phyloP scores from a whole-genome alignment of 2,329 filamentous ascomycete genomes.

The Diaporthe humulicola region DNA sequence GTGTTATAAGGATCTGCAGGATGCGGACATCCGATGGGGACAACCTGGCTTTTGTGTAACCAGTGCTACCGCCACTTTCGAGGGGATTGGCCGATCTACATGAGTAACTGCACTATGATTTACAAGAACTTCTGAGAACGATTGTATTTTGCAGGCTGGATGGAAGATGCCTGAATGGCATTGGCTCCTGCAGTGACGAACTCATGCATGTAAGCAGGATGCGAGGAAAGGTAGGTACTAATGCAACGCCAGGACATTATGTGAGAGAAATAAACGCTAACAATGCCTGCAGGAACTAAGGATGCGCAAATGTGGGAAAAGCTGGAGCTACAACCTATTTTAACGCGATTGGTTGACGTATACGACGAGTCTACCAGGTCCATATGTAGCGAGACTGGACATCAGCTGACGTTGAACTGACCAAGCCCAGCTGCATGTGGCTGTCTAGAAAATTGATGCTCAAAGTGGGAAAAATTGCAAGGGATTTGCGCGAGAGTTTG shows the following conservation, averaged over 20 bases:
- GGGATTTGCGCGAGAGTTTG: background rate
- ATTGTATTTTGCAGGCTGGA: background rate
- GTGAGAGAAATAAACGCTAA: background rate
- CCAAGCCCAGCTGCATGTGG: background rate
- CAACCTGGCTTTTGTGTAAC: background rate
- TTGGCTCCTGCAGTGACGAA: background rate
- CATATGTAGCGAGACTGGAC: background rate
- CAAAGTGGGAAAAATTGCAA: background rate
- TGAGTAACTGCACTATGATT: too few relatives aligned
- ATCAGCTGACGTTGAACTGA: background rate
- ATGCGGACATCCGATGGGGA: slow-evolving; percentile 6
- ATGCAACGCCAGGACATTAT: background rate
- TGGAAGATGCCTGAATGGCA: background rate
- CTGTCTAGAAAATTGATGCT: background rate
- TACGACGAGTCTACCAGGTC: too few relatives aligned
- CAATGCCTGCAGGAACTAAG: background rate
- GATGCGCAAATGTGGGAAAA: background rate
- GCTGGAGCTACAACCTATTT: background rate
- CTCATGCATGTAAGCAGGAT: background rate
- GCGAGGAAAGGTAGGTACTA: background rate
- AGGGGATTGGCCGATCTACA: background rate
- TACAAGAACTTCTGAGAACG: background rate
- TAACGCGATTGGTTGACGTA: background rate
- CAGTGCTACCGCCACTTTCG: background rate
- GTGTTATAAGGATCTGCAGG: background rate